Base-by-base conservation (phyloP, 2,329 filamentous ascomycete species). In the Arthrinium puccinioides region DNA sequence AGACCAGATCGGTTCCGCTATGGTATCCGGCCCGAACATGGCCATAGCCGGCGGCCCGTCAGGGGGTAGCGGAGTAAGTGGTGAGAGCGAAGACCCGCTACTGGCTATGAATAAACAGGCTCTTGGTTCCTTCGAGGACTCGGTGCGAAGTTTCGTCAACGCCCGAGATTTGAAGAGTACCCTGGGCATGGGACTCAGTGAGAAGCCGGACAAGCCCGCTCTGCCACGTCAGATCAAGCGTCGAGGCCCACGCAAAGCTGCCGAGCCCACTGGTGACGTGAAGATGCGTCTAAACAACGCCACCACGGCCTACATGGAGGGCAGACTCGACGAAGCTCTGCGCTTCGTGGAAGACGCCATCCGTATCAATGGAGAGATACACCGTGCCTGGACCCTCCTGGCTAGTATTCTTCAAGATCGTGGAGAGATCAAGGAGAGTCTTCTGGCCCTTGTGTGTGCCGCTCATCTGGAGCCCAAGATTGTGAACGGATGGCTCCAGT, bases 241-340 rank as follows among this genome's bases (percentile, higher is more conserved):
- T 41, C 52, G 61, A 6, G 72, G 72, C 6, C 72, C 72, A 19
- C 65, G 74, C 14, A 77, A 79, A 53, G 72, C 77, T 18, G 79
- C 76, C 8, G 82, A 85, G 53, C 82, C 80, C 13, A 76, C 80
- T 30, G 77, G 72, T 27, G 80, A 87, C 47, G 85, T 88, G 56
- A 86, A 82, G 50, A 67, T 74, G 27, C 67, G 81, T 28, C 69
- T 88, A 33, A 71, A 74, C 32, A 68, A 74, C 51, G 84, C 85
- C 4, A 84, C 79, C 41, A 70, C 80, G 42, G 76, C 79, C 5
- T 88, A 81, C 51, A 67, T 87, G 41, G 66, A 72, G 9, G 67
- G 72, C 19, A 69, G 81, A 15, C 79, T 81, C 44, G 68, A 75
- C 5, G 64, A 69, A 27, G 80, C 83, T 5, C 62, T 78, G 24